Conservation (phyloP, 2,329 filamentous ascomycete genomes). For the Elsinoe arachidis region DNA sequence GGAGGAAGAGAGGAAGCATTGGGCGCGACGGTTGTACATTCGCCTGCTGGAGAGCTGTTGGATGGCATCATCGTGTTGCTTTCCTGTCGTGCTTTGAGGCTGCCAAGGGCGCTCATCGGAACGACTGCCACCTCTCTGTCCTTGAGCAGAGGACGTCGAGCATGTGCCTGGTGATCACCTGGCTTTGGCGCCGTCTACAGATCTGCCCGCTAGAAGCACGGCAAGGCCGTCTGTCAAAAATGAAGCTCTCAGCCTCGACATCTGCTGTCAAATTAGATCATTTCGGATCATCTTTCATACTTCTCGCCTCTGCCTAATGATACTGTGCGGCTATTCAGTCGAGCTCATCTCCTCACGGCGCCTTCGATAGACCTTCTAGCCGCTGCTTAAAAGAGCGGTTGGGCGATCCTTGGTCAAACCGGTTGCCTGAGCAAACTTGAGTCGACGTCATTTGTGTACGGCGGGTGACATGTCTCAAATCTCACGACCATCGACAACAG, state of each 20-base stretch:
- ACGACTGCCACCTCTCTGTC: too few species aligned
- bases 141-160: too few species aligned
- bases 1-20: not conserved
- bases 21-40: not conserved
- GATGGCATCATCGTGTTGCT: not conserved
- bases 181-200: not conserved
- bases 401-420: not conserved
- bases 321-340: too few species aligned
- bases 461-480: constrained; percentile 4
- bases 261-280: not conserved
- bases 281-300: not conserved
- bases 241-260: not conserved
- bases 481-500: not conserved
- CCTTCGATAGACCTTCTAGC: not conserved
- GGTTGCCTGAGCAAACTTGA: constrained; percentile 4
- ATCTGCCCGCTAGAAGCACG: not conserved
- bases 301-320: too few species aligned
- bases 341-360: not conserved
- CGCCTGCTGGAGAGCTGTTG: not conserved
- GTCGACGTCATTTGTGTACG: constrained; percentile 9
- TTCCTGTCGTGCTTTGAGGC: not conserved
- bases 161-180: not conserved
- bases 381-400: not conserved
- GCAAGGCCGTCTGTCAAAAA: not conserved
- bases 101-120: too few species aligned